Evolutionary conservation across 108 stramenopile species (phyloP).

Genomic region (Aureococcus anophagefferens): DNA sequence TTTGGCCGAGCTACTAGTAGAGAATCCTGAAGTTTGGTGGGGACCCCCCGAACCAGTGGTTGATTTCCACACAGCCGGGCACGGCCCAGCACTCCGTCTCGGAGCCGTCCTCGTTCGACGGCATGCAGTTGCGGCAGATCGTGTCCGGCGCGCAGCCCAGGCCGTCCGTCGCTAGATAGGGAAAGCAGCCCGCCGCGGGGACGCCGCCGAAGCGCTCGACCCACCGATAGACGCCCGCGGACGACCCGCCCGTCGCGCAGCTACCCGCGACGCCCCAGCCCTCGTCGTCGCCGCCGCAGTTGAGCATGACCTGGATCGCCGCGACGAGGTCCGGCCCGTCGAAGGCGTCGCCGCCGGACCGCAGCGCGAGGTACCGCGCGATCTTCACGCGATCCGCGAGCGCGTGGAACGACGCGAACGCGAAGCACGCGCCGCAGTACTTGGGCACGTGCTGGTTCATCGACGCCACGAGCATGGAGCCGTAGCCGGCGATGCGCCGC

Average conservation of each 20-base stretch:
- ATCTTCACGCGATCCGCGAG: constrained; percentile 24
- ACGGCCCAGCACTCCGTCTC: background rate
- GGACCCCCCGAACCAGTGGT: no score
- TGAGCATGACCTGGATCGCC: constrained; percentile 22
- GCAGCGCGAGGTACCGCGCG: background rate
- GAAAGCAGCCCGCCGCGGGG: constrained; percentile 10
- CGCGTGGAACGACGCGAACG: constrained; percentile 14
- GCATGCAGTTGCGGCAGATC: constrained; percentile 3
- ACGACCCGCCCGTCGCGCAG: background rate
- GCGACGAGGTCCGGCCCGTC: constrained; percentile 16
- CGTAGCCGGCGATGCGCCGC: constrained; percentile 3
- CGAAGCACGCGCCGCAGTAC: constrained; percentile 28
- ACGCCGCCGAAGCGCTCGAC: background rate
- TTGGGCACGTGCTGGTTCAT: constrained; percentile 17
- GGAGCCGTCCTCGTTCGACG: constrained; percentile 2
- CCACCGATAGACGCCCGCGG: background rate
- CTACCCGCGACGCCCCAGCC: constrained; percentile 21
- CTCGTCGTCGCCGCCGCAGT: constrained; percentile 21
- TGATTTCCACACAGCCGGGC: background rate
- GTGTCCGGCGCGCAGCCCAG: background rate
- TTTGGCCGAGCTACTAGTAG: no score
- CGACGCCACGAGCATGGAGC: background rate
- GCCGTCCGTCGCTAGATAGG: constrained; percentile 10
- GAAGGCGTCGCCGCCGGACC: background rate
- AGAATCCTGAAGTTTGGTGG: no score